Conservation (phyloP, 2,329 filamentous ascomycete species). For the Botryotinia narcissicola region DNA sequence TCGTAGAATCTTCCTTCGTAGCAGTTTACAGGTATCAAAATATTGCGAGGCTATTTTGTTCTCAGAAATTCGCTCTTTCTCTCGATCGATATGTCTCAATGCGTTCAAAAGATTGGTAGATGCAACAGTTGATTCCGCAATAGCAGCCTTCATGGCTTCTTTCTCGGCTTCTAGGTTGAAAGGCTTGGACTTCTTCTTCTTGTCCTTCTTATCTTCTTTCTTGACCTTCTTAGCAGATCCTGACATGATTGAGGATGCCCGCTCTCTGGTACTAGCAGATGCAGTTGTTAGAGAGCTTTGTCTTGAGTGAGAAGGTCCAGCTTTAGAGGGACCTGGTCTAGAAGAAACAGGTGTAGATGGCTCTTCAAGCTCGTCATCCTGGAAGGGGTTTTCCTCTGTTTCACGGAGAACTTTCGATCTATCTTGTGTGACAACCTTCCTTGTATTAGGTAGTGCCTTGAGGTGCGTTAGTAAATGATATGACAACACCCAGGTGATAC, state of each 20-base stretch:
- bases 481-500: not conserved
- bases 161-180: constrained; percentile 90
- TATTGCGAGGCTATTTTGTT: constrained; percentile 71
- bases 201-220: constrained; percentile 45
- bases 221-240: constrained; percentile 40
- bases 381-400: constrained; percentile 69
- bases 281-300: constrained; percentile 23
- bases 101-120: constrained; percentile 88
- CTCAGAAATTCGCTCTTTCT: constrained; percentile 82
- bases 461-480: constrained; percentile 20
- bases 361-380: constrained; percentile 61
- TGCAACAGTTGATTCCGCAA: constrained; percentile 84
- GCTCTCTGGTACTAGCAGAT: constrained; percentile 23
- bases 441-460: constrained; percentile 60
- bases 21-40: constrained; percentile 83
- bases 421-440: constrained; percentile 71
- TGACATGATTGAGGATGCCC: constrained; percentile 25
- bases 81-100: constrained; percentile 86
- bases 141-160: constrained; percentile 79
- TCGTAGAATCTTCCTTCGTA: constrained; percentile 79
- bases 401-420: constrained; percentile 81
- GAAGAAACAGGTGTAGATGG: constrained; percentile 26
- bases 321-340: constrained; percentile 15
- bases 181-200: constrained; percentile 55
- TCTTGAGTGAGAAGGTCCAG: constrained; percentile 26